phyloP scores from a whole-genome alignment of 495 filamentous ascomycete genomes.

The Diplogelasinospora grovesii region DNA sequence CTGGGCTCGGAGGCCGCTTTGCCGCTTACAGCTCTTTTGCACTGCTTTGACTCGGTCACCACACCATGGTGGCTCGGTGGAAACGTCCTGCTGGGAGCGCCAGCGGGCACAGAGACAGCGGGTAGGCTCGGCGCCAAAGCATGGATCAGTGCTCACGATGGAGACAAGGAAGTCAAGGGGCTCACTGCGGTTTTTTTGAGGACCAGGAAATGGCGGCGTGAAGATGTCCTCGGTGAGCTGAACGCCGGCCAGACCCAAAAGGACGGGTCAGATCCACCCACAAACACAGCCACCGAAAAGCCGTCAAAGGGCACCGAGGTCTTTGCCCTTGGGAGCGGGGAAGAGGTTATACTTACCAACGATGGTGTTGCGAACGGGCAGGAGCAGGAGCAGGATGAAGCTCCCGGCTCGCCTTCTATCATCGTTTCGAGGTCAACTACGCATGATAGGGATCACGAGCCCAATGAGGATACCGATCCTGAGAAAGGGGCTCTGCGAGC shows the following conservation, averaged over 20 bases:
- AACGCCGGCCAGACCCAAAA: neutral
- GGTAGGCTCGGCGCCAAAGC: slow-evolving; percentile 42
- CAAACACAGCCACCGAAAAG: neutral
- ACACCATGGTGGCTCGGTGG: slow-evolving; percentile 64
- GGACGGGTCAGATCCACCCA: slow-evolving; percentile 1
- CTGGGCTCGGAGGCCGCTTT: slow-evolving; percentile 51
- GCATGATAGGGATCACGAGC: too few relatives aligned
- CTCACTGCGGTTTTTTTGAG: slow-evolving; percentile 42
- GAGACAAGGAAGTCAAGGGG: slow-evolving; percentile 52
- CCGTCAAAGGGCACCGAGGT: slow-evolving; percentile 16
- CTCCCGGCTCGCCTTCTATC: too few relatives aligned
- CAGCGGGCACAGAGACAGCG: slow-evolving; percentile 52
- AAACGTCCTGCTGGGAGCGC: slow-evolving; percentile 50
- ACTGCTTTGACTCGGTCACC: slow-evolving; percentile 52
- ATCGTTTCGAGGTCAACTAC: too few relatives aligned
- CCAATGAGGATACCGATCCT: too few relatives aligned
- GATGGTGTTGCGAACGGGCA: too few relatives aligned
- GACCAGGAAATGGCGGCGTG: slow-evolving; percentile 34
- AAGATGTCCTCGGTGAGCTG: slow-evolving; percentile 33
- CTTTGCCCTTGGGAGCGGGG: slow-evolving; percentile 24
- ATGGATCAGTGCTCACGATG: slow-evolving; percentile 65
- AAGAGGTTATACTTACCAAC: slow-evolving; percentile 26
- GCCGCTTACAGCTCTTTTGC: slow-evolving; percentile 56
- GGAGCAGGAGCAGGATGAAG: too few relatives aligned
- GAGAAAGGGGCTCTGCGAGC: neutral